Conservation (phyloP, 768 basidiomycete species). For the Mycena indigotica region DNA sequence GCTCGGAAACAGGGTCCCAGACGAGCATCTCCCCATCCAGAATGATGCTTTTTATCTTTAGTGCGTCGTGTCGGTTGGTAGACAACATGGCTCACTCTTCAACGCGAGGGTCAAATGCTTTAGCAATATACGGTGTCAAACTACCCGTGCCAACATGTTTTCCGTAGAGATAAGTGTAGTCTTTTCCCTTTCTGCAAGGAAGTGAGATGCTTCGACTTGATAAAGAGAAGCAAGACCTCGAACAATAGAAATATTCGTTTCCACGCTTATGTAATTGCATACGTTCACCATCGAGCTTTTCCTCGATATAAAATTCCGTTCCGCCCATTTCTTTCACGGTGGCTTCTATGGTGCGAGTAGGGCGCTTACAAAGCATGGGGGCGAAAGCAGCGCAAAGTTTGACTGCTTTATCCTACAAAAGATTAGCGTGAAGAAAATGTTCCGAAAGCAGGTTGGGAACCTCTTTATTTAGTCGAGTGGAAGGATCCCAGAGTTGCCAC, state of each 20-base stretch:
- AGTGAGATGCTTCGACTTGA: slow-evolving; percentile 1
- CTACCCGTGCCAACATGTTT: slow-evolving; percentile 80
- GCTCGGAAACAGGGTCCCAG: slow-evolving; percentile 89
- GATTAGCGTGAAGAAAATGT: background rate
- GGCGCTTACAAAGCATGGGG: slow-evolving; percentile 94
- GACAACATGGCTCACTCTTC: slow-evolving; percentile 86
- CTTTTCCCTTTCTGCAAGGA: slow-evolving; percentile 75
- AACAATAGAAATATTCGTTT: slow-evolving; percentile 90
- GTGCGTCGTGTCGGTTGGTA: too few relatives aligned
- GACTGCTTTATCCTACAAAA: slow-evolving; percentile 73
- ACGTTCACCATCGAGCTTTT: slow-evolving; percentile 96
- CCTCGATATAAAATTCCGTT: slow-evolving; percentile 85
- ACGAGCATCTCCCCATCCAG: slow-evolving; percentile 99
- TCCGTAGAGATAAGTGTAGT: slow-evolving; percentile 91
- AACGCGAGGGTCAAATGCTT: slow-evolving; percentile 73
- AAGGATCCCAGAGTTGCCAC: slow-evolving; percentile 83
- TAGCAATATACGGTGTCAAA: slow-evolving; percentile 82
- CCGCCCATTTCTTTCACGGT: slow-evolving; percentile 84
- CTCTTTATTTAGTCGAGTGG: slow-evolving; percentile 62
- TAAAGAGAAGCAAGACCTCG: slow-evolving; percentile 54
- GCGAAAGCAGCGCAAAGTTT: slow-evolving; percentile 85
- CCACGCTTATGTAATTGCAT: slow-evolving; percentile 95
- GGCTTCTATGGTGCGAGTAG: slow-evolving; percentile 77
- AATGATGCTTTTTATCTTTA: slow-evolving; percentile 63
- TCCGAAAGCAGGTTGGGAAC: slow-evolving; percentile 32